Base-by-base conservation (phyloP, 805 yeast genomes). In the Ogataea trehalophila region DNA sequence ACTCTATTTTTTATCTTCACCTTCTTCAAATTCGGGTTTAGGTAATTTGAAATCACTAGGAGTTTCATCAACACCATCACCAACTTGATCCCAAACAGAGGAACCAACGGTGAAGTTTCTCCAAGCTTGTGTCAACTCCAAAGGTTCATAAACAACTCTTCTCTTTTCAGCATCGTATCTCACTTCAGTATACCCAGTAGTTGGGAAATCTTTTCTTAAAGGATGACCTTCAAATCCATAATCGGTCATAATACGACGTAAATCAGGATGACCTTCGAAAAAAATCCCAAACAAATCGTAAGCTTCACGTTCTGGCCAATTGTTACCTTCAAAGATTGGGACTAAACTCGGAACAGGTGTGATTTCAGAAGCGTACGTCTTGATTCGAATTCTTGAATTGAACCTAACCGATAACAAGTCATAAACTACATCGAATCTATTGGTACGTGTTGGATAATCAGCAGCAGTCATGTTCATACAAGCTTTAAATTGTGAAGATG, bases 201-300 rank as follows among this genome's bases (percentile, higher is more conserved):
- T 83, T 58, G 96, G 96, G 85, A 88, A 88, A 69, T 88, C 96
- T 68, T 88, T 88, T 69, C 95, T 80, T 64, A 87, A 76, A 14
- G 96, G 96, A 65, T 87, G 94, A 45, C 96, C 96, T 69, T 87
- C 95, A 59, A 88, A 87, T 20, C 96, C 96, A 67, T 87, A 87
- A 69, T 87, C 96, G 47, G 96, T 87, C 81, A 87, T 78, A 67
- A 87, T 87, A 71, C 96, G 77, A 71, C 96, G 81, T 63, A 87
- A 74, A 68, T 87, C 96, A 6, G 95, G 95, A 68, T 88, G 96
- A 50, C 85, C 87, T 68, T 85, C 92, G 62, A 88, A 88, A 69
- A 87, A 87, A 49, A 88, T 79, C 39, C 96, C 96, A 65, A 79
- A 88, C 79, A 88, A 73, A 66, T 88, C 96, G 66, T 85, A 88